phyloP scores from a whole-genome alignment of 371 early-diverging fungal genomes.

The Mortierella sp. region DNA sequence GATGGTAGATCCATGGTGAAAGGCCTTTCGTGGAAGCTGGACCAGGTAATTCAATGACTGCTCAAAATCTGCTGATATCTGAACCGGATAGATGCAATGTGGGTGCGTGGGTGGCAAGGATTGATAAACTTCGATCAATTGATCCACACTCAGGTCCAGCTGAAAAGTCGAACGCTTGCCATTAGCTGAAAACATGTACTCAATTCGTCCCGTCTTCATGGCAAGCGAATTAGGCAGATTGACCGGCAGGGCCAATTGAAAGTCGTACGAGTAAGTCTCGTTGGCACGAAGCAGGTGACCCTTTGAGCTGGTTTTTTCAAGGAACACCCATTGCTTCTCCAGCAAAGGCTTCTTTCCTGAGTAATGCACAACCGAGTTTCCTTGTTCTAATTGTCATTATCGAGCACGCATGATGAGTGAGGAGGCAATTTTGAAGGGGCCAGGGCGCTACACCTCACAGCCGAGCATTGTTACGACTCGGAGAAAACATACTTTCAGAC shows the following conservation, averaged over 20 bases:
- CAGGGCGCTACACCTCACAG: too few species aligned
- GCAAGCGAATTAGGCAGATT: conserved; percentile 45
- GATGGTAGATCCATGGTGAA: conserved; percentile 39
- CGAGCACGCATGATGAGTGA: too few species aligned
- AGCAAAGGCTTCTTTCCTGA: conserved; percentile 40
- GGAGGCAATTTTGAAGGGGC: too few species aligned
- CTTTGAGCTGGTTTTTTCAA: conserved; percentile 19
- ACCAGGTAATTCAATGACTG: conserved; percentile 34
- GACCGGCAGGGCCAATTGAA: conserved; percentile 36
- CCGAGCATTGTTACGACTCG: neutral
- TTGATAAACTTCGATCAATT: conserved; percentile 42
- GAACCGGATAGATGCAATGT: conserved; percentile 42
- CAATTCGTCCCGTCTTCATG: conserved; percentile 38
- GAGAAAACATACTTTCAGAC: conserved; percentile 34
- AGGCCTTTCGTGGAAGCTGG: conserved; percentile 43
- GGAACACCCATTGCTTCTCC: conserved; percentile 45
- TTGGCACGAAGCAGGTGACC: conserved; percentile 39
- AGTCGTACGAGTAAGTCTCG: conserved; percentile 42
- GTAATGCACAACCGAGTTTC: conserved; percentile 16
- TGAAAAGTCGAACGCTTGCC: conserved; percentile 40
- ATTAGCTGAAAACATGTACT: conserved; percentile 39
- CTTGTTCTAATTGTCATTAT: conserved; percentile 9
- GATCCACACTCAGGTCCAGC: conserved; percentile 17
- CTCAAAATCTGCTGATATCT: conserved; percentile 35
- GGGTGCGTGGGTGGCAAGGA: conserved; percentile 44